A percentile compares a stretch with the other conserved stretches of the same genome.
Evolutionary conservation across 768 basidiomycete genomes (phyloP).

Genomic region (Artomyces pyxidatus): DNA sequence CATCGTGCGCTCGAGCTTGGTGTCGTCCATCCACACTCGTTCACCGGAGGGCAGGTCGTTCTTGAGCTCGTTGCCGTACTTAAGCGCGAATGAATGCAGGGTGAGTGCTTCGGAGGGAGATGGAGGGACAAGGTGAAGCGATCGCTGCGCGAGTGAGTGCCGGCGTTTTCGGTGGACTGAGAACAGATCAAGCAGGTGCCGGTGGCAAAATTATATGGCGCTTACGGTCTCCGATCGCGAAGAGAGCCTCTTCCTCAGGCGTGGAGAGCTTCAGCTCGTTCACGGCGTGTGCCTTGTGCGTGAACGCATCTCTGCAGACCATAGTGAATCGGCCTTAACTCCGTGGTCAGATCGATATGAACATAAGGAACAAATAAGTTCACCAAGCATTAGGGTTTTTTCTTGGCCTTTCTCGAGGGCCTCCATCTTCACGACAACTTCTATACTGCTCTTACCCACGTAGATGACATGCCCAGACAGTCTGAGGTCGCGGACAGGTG

Average conservation of each 20-base stretch:
- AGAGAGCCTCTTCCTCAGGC: constrained; percentile 54
- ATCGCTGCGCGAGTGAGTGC: constrained; percentile 42
- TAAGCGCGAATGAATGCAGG: constrained; percentile 63
- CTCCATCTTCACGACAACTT: constrained; percentile 84
- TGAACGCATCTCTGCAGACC: constrained; percentile 71
- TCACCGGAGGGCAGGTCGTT: constrained; percentile 27
- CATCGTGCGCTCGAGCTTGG: constrained; percentile 57
- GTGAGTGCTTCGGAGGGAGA: constrained; percentile 57
- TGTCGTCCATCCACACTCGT: constrained; percentile 70
- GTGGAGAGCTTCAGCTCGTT: constrained; percentile 53
- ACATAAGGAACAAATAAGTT: constrained; percentile 1
- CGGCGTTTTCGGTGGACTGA: constrained; percentile 57
- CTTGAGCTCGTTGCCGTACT: constrained; percentile 36
- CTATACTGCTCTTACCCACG: constrained; percentile 71
- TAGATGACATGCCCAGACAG: constrained; percentile 78
- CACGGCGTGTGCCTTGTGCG: constrained; percentile 55
- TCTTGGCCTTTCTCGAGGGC: constrained; percentile 40
- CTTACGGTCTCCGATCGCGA: constrained; percentile 61
- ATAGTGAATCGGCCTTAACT: constrained; percentile 78
- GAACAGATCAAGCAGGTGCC: not conserved
- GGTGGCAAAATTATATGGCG: constrained; percentile 5
- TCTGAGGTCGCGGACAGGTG: constrained; percentile 57
- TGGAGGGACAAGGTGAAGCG: constrained; percentile 68
- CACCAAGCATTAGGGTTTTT: constrained; percentile 63
- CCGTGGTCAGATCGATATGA: not conserved